Evolutionary conservation across 2,329 filamentous ascomycete species (phyloP).

Genomic region (Lizonia empirigonia): DNA sequence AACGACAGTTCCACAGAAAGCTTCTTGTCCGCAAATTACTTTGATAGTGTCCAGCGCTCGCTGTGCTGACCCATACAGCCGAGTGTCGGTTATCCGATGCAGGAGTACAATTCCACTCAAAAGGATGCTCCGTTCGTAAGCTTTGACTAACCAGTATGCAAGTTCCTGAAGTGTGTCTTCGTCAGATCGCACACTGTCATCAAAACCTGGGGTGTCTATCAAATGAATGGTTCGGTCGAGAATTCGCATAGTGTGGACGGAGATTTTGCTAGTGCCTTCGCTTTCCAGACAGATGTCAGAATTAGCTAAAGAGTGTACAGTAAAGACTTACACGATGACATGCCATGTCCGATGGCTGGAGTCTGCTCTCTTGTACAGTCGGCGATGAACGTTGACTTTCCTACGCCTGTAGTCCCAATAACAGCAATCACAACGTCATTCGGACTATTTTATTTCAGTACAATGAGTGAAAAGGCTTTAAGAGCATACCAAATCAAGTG

Average conservation of each 20-base stretch:
- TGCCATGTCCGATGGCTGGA: not conserved
- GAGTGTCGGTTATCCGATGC: conserved; percentile 52
- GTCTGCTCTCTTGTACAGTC: conserved; percentile 4
- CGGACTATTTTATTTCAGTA: not conserved
- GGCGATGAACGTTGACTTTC: conserved; percentile 49
- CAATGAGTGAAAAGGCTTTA: too few relatives aligned
- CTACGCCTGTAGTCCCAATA: conserved; percentile 50
- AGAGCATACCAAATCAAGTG: too few relatives aligned
- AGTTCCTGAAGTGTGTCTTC: conserved; percentile 52
- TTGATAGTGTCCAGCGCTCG: conserved; percentile 53
- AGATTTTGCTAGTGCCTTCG: not conserved
- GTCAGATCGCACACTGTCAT: conserved; percentile 43
- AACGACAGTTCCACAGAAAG: conserved; percentile 50
- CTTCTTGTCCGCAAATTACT: conserved; percentile 51
- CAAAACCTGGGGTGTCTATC: conserved; percentile 22
- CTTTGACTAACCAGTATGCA: conserved; percentile 46
- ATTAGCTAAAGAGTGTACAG: not conserved
- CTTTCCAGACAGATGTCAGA: too few relatives aligned
- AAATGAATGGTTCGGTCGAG: conserved; percentile 10
- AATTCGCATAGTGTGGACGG: conserved; percentile 7
- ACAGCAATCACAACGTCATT: conserved; percentile 40
- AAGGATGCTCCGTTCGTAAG: conserved; percentile 40
- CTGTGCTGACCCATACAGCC: conserved; percentile 49
- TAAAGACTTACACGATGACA: not conserved
- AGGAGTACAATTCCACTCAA: conserved; percentile 55